Evolutionary conservation across 1,284 basidiomycete genomes (phyloP), one percentile per base, ranked within the genome.

Genomic region (Veloboletus limbatus): DNA sequence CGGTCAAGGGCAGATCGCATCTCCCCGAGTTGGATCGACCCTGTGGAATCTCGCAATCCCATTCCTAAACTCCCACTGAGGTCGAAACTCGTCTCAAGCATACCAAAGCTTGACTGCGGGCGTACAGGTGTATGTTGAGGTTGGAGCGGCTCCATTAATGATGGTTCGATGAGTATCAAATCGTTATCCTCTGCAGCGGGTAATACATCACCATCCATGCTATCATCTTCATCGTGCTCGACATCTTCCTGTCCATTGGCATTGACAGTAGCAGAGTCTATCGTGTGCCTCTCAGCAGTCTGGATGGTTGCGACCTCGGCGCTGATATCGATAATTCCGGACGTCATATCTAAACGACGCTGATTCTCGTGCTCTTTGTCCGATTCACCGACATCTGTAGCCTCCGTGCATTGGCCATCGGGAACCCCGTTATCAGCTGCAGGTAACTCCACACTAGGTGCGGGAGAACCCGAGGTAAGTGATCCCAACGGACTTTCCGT

Each of bases 1-100:
- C 82, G 70, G 59, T 91, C 88, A 40, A 91, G 72, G 5, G 87
- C 88, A 54, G 84, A 88, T 54, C 77, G 74, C 77, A 87, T 85
- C 45, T 88, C 84, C 48, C 78, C 77, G 10, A 88, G 75, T 54
- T 82, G 64, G 27, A 65, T 61, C 8, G 65, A 66, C 6, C 58
- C 53, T 55, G 62, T 43, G 3, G 62, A 67, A n/a, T 65, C 63
- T 22, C 48, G 60, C 22, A 56, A 45, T 31, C 57, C 58, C 18
- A 52, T 47, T 7, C 48, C 53, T 18, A 70, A 52, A 18, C 60
- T 49, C n/a, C 69, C 51, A 11, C 40, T 54, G 8, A 74, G 38
- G 27, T 73, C 71, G 42, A 74, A 49, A 35, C 51, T 67, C 26
- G 51, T 44, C 26, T 59, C 63, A 6, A 56, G 49, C 32, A 56